phyloP scores from a whole-genome alignment of 441 rosid genomes.

The Adansonia gregorii region DNA sequence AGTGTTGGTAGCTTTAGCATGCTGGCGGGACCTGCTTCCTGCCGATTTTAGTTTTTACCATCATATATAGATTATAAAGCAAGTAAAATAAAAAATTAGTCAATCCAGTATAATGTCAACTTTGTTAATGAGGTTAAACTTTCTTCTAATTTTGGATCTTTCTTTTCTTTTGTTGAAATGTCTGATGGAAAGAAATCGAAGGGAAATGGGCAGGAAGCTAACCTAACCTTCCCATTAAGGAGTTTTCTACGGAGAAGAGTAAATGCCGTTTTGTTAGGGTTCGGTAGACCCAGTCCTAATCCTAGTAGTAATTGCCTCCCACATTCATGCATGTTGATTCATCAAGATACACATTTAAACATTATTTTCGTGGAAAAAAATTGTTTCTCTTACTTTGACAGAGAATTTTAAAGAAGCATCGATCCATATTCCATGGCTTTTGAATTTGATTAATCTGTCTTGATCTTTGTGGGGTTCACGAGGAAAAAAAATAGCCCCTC shows the following conservation, averaged over 20 bases:
- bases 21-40: constrained; percentile 39
- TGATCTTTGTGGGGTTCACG: not conserved
- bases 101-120: constrained; percentile 9
- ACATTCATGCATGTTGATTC: not conserved
- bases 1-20: constrained; percentile 35
- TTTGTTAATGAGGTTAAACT: constrained; percentile 23
- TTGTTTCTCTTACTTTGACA: not conserved
- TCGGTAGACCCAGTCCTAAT: constrained; percentile 42
- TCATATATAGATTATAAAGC: not conserved
- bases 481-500: too few species aligned
- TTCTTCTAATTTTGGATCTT: constrained; percentile 59
- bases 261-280: constrained; percentile 57
- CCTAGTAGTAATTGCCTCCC: constrained; percentile 22
- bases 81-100: not conserved
- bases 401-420: too few species aligned
- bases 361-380: not conserved
- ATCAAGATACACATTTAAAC: not conserved
- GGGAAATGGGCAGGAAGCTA: constrained; percentile 39
- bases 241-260: constrained; percentile 34
- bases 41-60: not conserved
- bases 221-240: constrained; percentile 32
- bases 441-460: not conserved
- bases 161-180: constrained; percentile 35
- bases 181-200: constrained; percentile 31
- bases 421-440: not conserved